A percentile compares a stretch with the other conserved stretches of the same genome.
These are phyloP conservation scores for Aspergillus intermedius DNA, from an alignment of 2,329 filamentous ascomycete genomes.

Conservation along the genomic window DNA sequence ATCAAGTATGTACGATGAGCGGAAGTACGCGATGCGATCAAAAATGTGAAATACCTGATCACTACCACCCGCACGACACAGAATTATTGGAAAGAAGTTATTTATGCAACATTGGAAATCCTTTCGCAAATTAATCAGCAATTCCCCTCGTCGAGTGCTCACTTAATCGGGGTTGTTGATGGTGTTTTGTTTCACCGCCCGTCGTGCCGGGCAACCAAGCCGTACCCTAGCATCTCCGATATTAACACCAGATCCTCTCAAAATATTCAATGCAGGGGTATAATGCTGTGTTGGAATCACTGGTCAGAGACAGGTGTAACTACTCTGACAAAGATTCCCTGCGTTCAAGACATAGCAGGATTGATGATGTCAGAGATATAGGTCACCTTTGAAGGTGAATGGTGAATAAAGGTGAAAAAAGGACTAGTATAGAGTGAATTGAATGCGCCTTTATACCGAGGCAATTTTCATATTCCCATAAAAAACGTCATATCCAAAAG, in stretches of 20 bases:
- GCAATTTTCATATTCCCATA: not conserved
- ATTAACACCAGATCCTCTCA: not conserved
- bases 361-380: not conserved
- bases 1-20: not conserved
- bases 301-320: not conserved
- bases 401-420: too few relatives aligned
- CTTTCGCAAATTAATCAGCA: not conserved
- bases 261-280: not conserved
- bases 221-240: too few relatives aligned
- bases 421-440: not conserved
- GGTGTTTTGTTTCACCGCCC: slow-evolving; percentile 6
- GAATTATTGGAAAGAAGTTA: not conserved
- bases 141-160: not conserved
- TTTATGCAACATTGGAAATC: not conserved
- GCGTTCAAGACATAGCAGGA: too few relatives aligned
- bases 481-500: not conserved
- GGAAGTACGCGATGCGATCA: not conserved
- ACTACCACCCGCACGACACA: not conserved
- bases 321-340: not conserved
- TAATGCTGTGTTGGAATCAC: not conserved
- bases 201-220: slow-evolving; percentile 13
- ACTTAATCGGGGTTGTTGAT: slow-evolving; percentile 3
- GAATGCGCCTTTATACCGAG: too few relatives aligned
- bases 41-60: not conserved
- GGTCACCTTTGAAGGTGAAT: not conserved